Conservation (phyloP, 1,139 yeast genomes). For the Saccharomycopsis hybrid region DNA sequence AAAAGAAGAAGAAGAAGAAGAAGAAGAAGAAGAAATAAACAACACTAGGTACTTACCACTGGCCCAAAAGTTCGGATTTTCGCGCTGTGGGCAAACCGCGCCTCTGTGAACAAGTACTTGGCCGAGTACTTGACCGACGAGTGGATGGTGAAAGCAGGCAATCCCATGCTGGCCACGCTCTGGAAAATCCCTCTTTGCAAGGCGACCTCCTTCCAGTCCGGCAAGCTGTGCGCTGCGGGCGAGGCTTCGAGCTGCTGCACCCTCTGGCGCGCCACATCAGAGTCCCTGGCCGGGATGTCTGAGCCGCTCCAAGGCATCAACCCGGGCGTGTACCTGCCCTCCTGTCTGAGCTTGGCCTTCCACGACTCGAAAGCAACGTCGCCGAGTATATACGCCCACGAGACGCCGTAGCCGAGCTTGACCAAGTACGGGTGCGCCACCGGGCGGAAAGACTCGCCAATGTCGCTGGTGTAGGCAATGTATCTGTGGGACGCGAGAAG, state of each 20-base stretch:
- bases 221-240: conserved; percentile 30
- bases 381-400: conserved; percentile 75
- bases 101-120: conserved; percentile 33
- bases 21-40: no score
- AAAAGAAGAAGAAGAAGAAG: no score
- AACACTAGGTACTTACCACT: no score
- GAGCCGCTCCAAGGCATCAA: conserved; percentile 58
- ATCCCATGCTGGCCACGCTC: conserved; percentile 77
- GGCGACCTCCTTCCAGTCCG: conserved; percentile 61
- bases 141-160: conserved; percentile 84
- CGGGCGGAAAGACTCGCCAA: conserved; percentile 87
- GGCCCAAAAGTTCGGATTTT: conserved; percentile 62
- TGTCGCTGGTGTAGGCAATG: conserved; percentile 82
- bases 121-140: conserved; percentile 70
- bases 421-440: conserved; percentile 69
- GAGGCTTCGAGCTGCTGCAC: no score
- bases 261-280: conserved; percentile 25
- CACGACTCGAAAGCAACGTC: conserved; percentile 74
- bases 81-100: conserved; percentile 42
- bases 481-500: conserved; percentile 73
- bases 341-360: conserved; percentile 63
- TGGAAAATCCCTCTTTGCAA: conserved; percentile 74
- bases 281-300: conserved; percentile 32
- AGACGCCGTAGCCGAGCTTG: conserved; percentile 60
- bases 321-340: conserved; percentile 59